These are phyloP conservation scores for Evernia prunastri DNA, from an alignment of 495 filamentous ascomycete genomes.

Conservation along the genomic window DNA sequence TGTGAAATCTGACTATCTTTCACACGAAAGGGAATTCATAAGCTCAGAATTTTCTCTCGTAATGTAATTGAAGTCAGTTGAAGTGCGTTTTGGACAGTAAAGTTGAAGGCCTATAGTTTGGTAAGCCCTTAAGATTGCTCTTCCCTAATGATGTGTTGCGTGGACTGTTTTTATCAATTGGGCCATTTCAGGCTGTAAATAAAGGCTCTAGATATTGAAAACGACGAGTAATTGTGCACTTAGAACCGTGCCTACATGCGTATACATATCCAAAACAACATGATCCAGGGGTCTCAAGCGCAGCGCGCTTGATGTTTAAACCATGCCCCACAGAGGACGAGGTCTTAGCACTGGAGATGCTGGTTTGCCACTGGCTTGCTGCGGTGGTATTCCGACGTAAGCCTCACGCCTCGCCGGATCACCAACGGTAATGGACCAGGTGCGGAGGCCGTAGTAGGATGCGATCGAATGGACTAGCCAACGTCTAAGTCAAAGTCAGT, in stretches of 20 bases:
- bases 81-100: not conserved
- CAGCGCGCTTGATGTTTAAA: constrained; percentile 33
- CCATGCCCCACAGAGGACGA: constrained; percentile 54
- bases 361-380: constrained; percentile 21
- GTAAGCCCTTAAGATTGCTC: not conserved
- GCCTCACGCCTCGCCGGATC: constrained; percentile 73
- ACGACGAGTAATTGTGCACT: not conserved
- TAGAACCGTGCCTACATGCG: not conserved
- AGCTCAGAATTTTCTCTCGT: too few relatives aligned
- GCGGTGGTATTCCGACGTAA: constrained; percentile 64
- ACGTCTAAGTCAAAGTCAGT: constrained; percentile 46
- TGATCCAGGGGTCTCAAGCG: not conserved
- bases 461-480: constrained; percentile 94
- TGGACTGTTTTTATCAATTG: not conserved
- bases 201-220: not conserved
- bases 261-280: not conserved
- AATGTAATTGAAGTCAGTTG: too few relatives aligned
- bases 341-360: constrained; percentile 43
- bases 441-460: constrained; percentile 83
- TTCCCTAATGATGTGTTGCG: not conserved
- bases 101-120: not conserved
- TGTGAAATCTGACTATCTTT: too few relatives aligned
- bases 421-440: constrained; percentile 73
- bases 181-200: not conserved
- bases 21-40: too few relatives aligned